Evolutionary conservation across 192 early-diverging fungal species (phyloP).

Genomic region (Podila epicladia): DNA sequence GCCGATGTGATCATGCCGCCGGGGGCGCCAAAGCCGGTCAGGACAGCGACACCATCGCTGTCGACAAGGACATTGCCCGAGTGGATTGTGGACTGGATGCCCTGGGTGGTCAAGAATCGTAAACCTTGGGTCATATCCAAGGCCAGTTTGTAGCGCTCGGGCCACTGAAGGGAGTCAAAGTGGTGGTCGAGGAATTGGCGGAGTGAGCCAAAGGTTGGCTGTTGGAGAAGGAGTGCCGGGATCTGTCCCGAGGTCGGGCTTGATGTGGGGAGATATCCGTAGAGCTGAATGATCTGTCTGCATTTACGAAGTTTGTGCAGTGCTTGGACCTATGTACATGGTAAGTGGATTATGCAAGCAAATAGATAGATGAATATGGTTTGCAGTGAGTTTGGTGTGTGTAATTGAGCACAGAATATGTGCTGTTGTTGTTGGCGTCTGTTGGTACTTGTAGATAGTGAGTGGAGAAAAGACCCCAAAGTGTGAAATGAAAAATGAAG

Average conservation of each 20-base stretch:
- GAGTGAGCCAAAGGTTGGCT: slow-evolving; percentile 38
- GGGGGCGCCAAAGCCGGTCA: slow-evolving; percentile 41
- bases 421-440: not conserved
- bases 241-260: slow-evolving; percentile 15
- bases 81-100: slow-evolving; percentile 37
- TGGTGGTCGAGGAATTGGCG: slow-evolving; percentile 49
- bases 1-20: slow-evolving; percentile 36
- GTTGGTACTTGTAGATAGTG: not conserved
- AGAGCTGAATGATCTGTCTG: slow-evolving; percentile 46
- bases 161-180: slow-evolving; percentile 48
- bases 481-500: not conserved
- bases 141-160: slow-evolving; percentile 44
- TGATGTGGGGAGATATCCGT: slow-evolving; percentile 45
- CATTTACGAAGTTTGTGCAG: slow-evolving; percentile 47
- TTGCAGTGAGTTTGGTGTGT: not conserved
- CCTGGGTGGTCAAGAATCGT: slow-evolving; percentile 30
- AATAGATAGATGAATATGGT: not conserved
- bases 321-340: slow-evolving; percentile 33
- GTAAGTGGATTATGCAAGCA: no score
- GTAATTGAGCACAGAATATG: not conserved
- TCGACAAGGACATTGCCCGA: slow-evolving; percentile 47
- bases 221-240: slow-evolving; percentile 42
- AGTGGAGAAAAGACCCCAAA: no score
- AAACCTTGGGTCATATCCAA: slow-evolving; percentile 44
- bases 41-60: slow-evolving; percentile 40